These are phyloP conservation scores for Termitomyces sp. DNA, from an alignment of 768 basidiomycete species.

Conservation along the genomic window DNA sequence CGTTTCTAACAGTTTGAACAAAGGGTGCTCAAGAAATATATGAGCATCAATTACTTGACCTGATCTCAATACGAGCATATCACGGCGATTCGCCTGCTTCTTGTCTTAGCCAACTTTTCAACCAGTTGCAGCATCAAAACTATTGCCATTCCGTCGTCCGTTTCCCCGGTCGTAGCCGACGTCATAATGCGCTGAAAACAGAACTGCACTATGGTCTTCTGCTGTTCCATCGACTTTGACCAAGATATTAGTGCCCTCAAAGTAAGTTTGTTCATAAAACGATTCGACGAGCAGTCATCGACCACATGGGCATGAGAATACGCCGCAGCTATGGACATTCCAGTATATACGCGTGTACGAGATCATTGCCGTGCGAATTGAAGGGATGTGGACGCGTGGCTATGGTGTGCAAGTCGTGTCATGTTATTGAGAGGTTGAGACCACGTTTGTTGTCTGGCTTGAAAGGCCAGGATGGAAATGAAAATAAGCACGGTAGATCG, in stretches of 20 bases:
- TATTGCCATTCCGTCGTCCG: slow-evolving; percentile 46
- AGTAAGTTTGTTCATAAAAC: slow-evolving; percentile 40
- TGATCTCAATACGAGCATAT: background rate
- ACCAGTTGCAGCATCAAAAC: slow-evolving; percentile 34
- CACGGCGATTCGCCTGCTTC: slow-evolving; percentile 42
- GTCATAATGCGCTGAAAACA: slow-evolving; percentile 82
- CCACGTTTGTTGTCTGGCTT: slow-evolving; percentile 1
- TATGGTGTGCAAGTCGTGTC: slow-evolving; percentile 30
- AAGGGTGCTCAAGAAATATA: slow-evolving; percentile 72
- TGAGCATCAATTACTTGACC: background rate
- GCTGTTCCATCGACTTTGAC: slow-evolving; percentile 58
- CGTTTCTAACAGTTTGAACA: slow-evolving; percentile 57
- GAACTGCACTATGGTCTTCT: slow-evolving; percentile 37
- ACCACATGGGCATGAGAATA: slow-evolving; percentile 45
- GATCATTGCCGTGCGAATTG: slow-evolving; percentile 73
- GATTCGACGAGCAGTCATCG: slow-evolving; percentile 34
- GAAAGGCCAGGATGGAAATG: slow-evolving; percentile 5
- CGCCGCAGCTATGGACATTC: slow-evolving; percentile 41
- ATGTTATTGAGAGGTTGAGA: slow-evolving; percentile 12
- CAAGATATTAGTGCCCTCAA: slow-evolving; percentile 64
- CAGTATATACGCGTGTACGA: slow-evolving; percentile 57
- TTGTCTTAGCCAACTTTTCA: slow-evolving; percentile 33
- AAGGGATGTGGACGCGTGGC: slow-evolving; percentile 70
- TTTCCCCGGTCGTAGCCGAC: slow-evolving; percentile 68
- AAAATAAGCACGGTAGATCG: slow-evolving; percentile 10